Conservation (phyloP, 768 basidiomycete genomes). For the Rhodotorula paludigena region DNA sequence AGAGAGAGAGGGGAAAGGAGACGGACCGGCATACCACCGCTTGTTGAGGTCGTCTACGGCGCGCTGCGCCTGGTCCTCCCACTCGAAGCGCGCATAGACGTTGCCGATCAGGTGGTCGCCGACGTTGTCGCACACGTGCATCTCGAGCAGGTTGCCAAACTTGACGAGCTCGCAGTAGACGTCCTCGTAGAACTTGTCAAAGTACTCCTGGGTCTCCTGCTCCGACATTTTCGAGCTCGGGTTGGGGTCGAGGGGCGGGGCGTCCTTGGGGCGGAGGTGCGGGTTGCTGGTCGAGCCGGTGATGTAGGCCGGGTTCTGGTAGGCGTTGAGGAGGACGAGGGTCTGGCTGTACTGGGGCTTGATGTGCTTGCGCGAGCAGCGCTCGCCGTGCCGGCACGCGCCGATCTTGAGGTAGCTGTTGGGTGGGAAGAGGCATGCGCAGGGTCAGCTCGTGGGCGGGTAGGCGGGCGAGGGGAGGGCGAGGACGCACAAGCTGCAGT, state of each 20-base stretch:
- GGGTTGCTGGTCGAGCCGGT: constrained; percentile 30
- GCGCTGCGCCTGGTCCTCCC: constrained; percentile 78
- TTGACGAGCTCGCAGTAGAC: constrained; percentile 68
- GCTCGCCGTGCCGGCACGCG: constrained; percentile 94
- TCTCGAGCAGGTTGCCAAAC: constrained; percentile 89
- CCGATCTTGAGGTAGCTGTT: constrained; percentile 65
- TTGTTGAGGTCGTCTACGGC: constrained; percentile 91
- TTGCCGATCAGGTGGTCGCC: constrained; percentile 83
- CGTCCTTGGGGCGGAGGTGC: constrained; percentile 29
- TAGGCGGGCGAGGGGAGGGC: constrained; percentile 32
- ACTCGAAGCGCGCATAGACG: constrained; percentile 93
- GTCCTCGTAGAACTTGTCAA: constrained; percentile 50
- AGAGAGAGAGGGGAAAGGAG: neutral
- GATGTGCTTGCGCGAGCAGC: constrained; percentile 97
- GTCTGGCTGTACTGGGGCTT: constrained; percentile 96
- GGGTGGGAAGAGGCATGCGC: neutral
- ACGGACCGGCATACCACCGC: constrained; percentile 93
- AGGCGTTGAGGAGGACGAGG: constrained; percentile 91
- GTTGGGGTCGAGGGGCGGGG: constrained; percentile 11
- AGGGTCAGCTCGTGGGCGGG: neutral
- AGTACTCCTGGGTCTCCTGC: constrained; percentile 55
- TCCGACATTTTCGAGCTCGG: constrained; percentile 67
- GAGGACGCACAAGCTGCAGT: constrained; percentile 99
- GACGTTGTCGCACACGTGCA: constrained; percentile 98
- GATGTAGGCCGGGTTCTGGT: constrained; percentile 94